Percentiles rank a stretch among this genome's conserved stretches.
Evolutionary conservation across 2,329 filamentous ascomycete species (phyloP).

Genomic region (Diaporthe citri): DNA sequence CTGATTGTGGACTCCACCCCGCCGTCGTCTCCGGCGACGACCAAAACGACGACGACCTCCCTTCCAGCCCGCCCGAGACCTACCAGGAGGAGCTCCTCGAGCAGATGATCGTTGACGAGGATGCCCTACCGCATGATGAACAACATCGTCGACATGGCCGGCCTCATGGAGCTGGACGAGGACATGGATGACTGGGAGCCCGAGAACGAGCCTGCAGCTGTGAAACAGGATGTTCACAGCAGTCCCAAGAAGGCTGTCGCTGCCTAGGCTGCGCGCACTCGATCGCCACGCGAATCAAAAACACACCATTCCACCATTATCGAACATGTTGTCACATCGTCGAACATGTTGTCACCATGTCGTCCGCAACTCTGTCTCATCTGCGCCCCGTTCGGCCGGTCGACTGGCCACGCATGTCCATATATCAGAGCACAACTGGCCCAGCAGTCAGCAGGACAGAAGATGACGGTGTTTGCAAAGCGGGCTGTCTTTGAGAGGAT

Average conservation of each 20-base stretch:
- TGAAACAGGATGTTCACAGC: background rate
- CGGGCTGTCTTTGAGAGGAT: constrained; percentile 38
- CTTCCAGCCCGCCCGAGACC: constrained; percentile 33
- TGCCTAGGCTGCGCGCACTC: background rate
- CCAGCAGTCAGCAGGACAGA: constrained; percentile 23
- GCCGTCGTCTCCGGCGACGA: constrained; percentile 38
- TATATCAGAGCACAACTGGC: constrained; percentile 37
- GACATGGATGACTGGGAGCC: constrained; percentile 41
- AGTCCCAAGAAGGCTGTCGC: constrained; percentile 11
- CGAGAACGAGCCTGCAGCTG: constrained; percentile 25
- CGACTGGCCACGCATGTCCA: background rate
- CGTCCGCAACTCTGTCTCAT: background rate
- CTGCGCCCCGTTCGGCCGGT: background rate
- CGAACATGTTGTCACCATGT: background rate
- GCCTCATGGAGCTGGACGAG: constrained; percentile 38
- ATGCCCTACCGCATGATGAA: constrained; percentile 47
- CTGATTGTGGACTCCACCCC: constrained; percentile 50
- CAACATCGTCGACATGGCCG: constrained; percentile 34
- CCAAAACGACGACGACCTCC: constrained; percentile 39
- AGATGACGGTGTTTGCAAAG: constrained; percentile 18
- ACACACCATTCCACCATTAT: background rate
- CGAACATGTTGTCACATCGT: background rate
- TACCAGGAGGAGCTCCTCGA: constrained; percentile 35
- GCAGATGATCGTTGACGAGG: constrained; percentile 32
- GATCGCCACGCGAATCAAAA: background rate